Base-by-base conservation (phyloP, 345 rosid species). In the Syzygium aqueum region DNA sequence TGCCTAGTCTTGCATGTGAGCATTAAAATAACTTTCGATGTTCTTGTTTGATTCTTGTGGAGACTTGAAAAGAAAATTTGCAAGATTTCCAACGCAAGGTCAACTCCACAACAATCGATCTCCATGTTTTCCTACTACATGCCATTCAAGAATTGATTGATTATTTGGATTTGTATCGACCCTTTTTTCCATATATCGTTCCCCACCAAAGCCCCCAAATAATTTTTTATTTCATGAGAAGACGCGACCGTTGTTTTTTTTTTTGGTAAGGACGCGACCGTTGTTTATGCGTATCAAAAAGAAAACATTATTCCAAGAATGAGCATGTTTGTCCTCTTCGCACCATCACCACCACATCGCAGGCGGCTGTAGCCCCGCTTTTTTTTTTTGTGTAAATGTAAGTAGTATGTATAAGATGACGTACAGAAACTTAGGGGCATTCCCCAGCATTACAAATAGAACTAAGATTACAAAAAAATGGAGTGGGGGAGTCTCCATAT, bases 301-400 rank as follows among this genome's bases (percentile, higher is more conserved):
- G 85, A 25, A 50, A 85, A 85, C 90, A 85, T 80, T 83, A 86
- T 90, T 91, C 90, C 90, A 87, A 87, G 91, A 88, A 92, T 89
- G 93, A 90, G 93, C 87, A 90, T 92, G 90, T 90, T 90, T 92
- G 92, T 92, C 89, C 43, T 89, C 57, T 86, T 77, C 40, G 28
- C 85, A 19, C 85, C 13, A 28, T 30, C 83, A 49, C 63, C 51
- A 19, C 43, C 25, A 73, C 13, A 49, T 33, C 5, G 49, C 80
- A 25, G 46, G 10, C 9, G 80, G 25, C 80, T 14, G 80, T 4
- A 17, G 80, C 80, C 80, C 80, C 80, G 4, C 5, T 19, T 33
- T 56, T 8, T 19, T 33, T 56, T 8, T n/a, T n/a, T n/a, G n/a
- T n/a, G n/a, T n/a, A n/a, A n/a, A n/a, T n/a, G n/a, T n/a, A n/a